Base-by-base conservation (phyloP, 306 rosid genomes). In the Acmispon strigosus region DNA sequence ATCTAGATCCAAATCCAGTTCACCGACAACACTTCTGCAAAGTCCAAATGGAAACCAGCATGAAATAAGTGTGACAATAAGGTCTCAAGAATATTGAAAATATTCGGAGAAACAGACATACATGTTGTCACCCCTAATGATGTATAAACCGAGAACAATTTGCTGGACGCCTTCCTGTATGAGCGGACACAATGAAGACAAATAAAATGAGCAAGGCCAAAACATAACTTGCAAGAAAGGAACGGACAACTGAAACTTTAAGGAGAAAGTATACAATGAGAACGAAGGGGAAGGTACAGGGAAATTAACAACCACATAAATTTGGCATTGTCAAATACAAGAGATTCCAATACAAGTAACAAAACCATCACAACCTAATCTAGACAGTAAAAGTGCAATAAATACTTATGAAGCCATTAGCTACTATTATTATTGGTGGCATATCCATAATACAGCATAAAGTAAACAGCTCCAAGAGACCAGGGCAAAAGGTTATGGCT, bases 91-190 rank as follows among this genome's bases (percentile, higher is more conserved):
- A 67, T 6, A 56, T 13, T 19, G 12, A 54, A 5, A 27, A 34
- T 44, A 44, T 10, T 10, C 32, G 6, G 62, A 14, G 32, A 7
- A 55, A 54, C 13, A 66, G 63, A 17, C 80, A 76, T 89, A 94
- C 98, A 94, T 90, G 86, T 94, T 94, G 82, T 94, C 98, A 43
- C 97, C 98, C 82, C 98, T 86, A 32, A 94, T 89, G 81, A 90
- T 94, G 80, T 94, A 90, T 75, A 94, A 66, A 12, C 98, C 98
- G 64, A 94, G 78, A 69, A 90, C 98, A 59, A 94, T 94, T 79
- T 90, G 96, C 69, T 94, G 97, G 58, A 94, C 98, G 17, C 98
- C 98, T 81, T 90, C 98, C 98, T 94, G 95, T 79, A 72, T 60
- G 19, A 27, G 32, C 32, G 32, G 32, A 27, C 32, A 27, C 32